Evolutionary conservation across 805 yeast genomes (phyloP).

Genomic region (Wickerhamiella azymoides): DNA sequence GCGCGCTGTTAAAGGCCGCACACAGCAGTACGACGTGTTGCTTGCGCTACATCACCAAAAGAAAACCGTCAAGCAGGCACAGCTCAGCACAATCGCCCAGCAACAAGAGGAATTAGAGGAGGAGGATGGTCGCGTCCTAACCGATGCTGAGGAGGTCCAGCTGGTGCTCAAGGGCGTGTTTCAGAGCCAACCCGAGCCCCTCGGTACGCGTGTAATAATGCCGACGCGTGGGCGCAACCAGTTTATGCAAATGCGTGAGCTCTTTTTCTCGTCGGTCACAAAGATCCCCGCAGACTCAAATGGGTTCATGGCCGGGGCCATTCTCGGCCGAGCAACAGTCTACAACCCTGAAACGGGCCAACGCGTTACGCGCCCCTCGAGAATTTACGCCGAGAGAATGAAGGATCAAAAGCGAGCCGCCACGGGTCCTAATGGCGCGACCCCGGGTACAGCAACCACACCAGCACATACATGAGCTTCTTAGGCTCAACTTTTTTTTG

Average conservation of each 20-base stretch:
- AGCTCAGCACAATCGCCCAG: constrained; percentile 22
- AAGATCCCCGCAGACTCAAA: constrained; percentile 29
- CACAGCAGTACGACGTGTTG: constrained; percentile 81
- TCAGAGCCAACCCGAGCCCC: constrained; percentile 63
- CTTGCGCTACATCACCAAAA: constrained; percentile 82
- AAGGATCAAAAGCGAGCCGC: not conserved
- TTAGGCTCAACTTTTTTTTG: too few relatives aligned
- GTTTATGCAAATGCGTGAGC: constrained; percentile 71
- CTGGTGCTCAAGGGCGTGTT: constrained; percentile 77
- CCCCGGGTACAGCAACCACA: not conserved
- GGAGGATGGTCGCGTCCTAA: constrained; percentile 28
- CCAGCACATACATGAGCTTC: not conserved
- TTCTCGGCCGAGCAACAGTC: constrained; percentile 25
- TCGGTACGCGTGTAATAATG: constrained; percentile 52
- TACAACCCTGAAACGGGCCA: constrained; percentile 21
- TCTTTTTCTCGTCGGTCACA: constrained; percentile 67
- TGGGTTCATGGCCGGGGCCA: constrained; percentile 20
- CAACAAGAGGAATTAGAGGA: constrained; percentile 24
- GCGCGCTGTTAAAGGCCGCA: constrained; percentile 85
- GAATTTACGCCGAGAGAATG: constrained; percentile 11
- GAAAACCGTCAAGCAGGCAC: constrained; percentile 58
- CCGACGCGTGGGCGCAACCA: constrained; percentile 56
- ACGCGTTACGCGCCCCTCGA: constrained; percentile 22
- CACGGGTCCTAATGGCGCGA: not conserved
- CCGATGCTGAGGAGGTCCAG: constrained; percentile 83